phyloP scores from a whole-genome alignment of 148 eudicot genomes.

The Rhododendron mucronatum region DNA sequence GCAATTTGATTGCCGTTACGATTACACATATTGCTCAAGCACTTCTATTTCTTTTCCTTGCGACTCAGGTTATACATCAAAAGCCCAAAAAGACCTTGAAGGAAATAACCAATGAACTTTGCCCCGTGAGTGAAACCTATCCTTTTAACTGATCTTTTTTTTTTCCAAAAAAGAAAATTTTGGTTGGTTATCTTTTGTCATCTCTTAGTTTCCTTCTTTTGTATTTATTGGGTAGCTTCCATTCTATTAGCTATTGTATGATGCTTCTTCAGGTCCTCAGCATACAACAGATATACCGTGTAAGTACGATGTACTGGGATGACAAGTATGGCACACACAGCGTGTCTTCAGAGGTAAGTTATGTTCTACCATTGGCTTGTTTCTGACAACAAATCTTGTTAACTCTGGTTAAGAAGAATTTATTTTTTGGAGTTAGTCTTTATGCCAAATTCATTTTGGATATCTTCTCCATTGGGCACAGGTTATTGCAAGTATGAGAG shows the following conservation, averaged over 20 bases:
- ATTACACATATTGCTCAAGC: neutral
- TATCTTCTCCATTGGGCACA: constrained; percentile 12
- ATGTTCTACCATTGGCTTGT: neutral
- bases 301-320: constrained; percentile 99
- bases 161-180: neutral
- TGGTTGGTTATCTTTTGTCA: neutral
- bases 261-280: constrained; percentile 67
- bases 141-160: neutral
- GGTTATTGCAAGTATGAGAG: constrained; percentile 96
- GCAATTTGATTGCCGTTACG: neutral
- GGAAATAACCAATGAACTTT: constrained; percentile 91
- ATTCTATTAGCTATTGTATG: constrained; percentile 7
- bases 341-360: constrained; percentile 88
- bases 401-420: neutral
- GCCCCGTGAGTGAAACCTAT: constrained; percentile 57
- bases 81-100: constrained; percentile 90
- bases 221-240: neutral
- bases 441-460: neutral
- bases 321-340: constrained; percentile 85
- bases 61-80: constrained; percentile 87
- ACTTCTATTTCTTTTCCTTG: neutral
- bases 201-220: neutral
- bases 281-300: constrained; percentile 88
- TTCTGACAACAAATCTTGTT: neutral
- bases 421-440: neutral